A percentile compares a stretch with the other conserved stretches of the same genome.
phyloP scores from a whole-genome alignment of 768 basidiomycete species.

The Xanthoconium stramineum region DNA sequence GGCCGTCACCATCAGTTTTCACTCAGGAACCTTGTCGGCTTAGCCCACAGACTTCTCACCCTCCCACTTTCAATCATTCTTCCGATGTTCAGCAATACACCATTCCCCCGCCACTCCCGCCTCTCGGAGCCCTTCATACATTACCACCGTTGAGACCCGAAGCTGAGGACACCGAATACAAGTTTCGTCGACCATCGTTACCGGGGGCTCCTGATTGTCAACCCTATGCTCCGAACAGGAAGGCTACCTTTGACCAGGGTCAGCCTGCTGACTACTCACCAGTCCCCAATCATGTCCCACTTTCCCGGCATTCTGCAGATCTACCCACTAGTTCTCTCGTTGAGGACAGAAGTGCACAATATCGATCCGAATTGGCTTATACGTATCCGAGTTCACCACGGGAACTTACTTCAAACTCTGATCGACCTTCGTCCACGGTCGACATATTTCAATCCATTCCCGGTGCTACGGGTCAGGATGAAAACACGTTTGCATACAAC shows the following conservation, averaged over 20 bases:
- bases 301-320: constrained; percentile 2
- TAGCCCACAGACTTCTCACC: constrained; percentile 23
- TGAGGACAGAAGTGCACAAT: constrained; percentile 11
- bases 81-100: constrained; percentile 29
- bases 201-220: constrained; percentile 14
- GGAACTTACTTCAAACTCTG: constrained; percentile 15
- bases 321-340: constrained; percentile 1
- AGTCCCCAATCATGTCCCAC: neutral
- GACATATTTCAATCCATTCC: constrained; percentile 11
- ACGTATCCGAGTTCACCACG: constrained; percentile 18
- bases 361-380: constrained; percentile 15
- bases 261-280: constrained; percentile 14
- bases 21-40: constrained; percentile 24
- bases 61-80: constrained; percentile 15
- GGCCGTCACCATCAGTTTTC: constrained; percentile 19
- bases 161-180: constrained; percentile 28
- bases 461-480: constrained; percentile 3
- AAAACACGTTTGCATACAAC: constrained; percentile 7
- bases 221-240: constrained; percentile 4
- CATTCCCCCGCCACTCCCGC: constrained; percentile 24
- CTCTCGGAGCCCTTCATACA: constrained; percentile 19
- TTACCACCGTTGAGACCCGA: constrained; percentile 29
- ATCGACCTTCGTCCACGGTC: constrained; percentile 20
- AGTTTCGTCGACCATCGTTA: constrained; percentile 32
- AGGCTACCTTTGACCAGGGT: constrained; percentile 11